These are phyloP conservation scores for Noccaea bulbosa DNA, from an alignment of 345 rosid genomes.

Conservation along the genomic window DNA sequence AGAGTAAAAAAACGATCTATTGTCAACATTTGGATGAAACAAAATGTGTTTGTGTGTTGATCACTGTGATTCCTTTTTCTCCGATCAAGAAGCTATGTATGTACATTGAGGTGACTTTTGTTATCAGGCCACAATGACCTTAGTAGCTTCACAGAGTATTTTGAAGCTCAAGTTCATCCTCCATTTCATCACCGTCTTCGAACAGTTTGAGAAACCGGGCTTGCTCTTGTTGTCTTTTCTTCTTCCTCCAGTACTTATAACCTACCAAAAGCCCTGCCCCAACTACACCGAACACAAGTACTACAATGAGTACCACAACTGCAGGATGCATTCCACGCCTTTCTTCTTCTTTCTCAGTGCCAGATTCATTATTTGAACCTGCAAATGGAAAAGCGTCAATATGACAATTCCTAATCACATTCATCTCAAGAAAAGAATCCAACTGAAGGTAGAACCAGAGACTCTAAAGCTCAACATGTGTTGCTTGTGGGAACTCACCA, in stretches of 20 bases:
- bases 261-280: slow-evolving; percentile 47
- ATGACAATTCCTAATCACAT: background rate
- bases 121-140: slow-evolving; percentile 1
- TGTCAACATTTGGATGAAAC: background rate
- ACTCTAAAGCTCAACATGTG: background rate
- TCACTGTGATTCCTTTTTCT: slow-evolving; percentile 13
- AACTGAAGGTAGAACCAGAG: slow-evolving; percentile 5
- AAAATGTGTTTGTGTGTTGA: slow-evolving; percentile 11
- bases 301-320: slow-evolving; percentile 50
- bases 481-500: slow-evolving; percentile 47
- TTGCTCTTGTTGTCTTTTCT: slow-evolving; percentile 81
- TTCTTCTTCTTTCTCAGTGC: slow-evolving; percentile 29
- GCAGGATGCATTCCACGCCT: slow-evolving; percentile 51
- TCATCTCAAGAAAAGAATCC: background rate
- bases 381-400: background rate
- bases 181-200: slow-evolving; percentile 87
- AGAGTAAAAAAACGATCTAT: background rate
- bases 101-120: slow-evolving; percentile 22
- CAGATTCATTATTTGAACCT: slow-evolving; percentile 47
- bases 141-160: slow-evolving; percentile 36
- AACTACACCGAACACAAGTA: slow-evolving; percentile 46
- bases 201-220: slow-evolving; percentile 85
- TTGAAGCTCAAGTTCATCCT: slow-evolving; percentile 78
- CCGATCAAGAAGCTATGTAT: slow-evolving; percentile 28
- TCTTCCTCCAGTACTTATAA: slow-evolving; percentile 69